Evolutionary conservation across 371 early-diverging fungal genomes (phyloP), one percentile per base, ranked within the genome.

Genomic region (Phascolomyces articulosus): DNA sequence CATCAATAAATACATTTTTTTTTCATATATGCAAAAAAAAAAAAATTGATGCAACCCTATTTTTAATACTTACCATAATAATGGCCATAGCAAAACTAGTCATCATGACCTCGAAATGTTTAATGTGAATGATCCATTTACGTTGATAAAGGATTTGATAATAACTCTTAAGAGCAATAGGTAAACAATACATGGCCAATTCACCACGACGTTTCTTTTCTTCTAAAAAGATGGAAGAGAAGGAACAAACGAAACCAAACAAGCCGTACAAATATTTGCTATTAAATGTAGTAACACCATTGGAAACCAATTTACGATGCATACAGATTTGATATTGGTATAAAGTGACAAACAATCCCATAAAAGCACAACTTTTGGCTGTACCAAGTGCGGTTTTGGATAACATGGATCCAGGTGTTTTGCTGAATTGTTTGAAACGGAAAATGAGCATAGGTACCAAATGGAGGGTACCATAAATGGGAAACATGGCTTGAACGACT

Each of bases 401-500:
- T 4, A 85, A 49, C 68, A 86, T 78, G 9, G 51, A 51, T 18
- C 20, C 23, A 24, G 51, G 51, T 15, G 80, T 75, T 65, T 83
- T 83, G 44, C 73, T 63, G 15, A 92, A 72, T 54, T 80, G 80
- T 38, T 83, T 74, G 21, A 74, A 74, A 38, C 85, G 80, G 40
- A 92, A 77, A 16, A 88, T 68, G 11, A 90, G 53, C 83, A 89
- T 76, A 0, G 92, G 91, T 0, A 90, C 90, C 57, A 90, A 83
- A 51, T 90, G 90, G 59, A 92, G 75, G 9, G 89, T 82, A n/a
- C 87, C 85, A 62, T 92, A 91, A 10, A 92, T 87, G 21, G 91
- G 87, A 54, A 84, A 55, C 67, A 88, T 87, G 24, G 65, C 75
- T 58, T 81, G 81, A 34, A 85, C 80, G 4, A 89, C 90, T 20